Base-by-base conservation (phyloP, 1,139 yeast genomes). In the Zygotorulaspora mrakii region DNA sequence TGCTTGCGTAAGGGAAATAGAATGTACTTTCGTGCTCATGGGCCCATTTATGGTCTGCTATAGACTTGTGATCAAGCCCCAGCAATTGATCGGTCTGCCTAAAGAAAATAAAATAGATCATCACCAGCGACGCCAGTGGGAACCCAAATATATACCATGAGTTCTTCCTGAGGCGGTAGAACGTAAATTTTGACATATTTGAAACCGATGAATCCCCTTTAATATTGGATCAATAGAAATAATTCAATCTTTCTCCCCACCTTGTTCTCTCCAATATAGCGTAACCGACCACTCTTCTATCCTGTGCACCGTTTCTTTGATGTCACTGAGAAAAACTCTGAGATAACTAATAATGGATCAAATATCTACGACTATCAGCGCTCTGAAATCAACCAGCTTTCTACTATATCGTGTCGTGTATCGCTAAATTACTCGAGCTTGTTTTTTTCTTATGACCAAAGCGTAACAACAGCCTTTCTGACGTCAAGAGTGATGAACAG, bases 1-100 rank as follows among this genome's bases (percentile, higher is more conserved):
- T 56, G 13, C 49, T 54, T 10, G 64, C 48, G 39, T 53, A 59
- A 9, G 65, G 61, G 47, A 61, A 60, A 30, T 61, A 61, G 43
- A 57, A 61, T 7, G 64, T 57, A 35, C 51, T 52, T 42, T 61
- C 65, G 23, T 45, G 48, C 40, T 61, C 64, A 45, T 60, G 59
- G 2, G 64, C 64, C 66, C 66, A 62, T 43, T 50, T 59, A 37
- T 59, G 61, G 17, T 54, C 50, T 3, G 48, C 39, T 11, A 61
- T 47, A n/a, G 56, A 43, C 9, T 36, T 20, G 5, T 49, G 52
- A 17, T 55, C 54, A 10, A 49, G 40, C 12, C 59, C 61, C 12
- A 56, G 39, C 8, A 54, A 35, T 3, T 56, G 49, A n/a, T 50
- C 46, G 25, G 46, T 48, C 21, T 47, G 44, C 12, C 49, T 48